These are phyloP conservation scores for Trichoderma aggressivum DNA, from an alignment of 2,329 filamentous ascomycete genomes.

Conservation along the genomic window DNA sequence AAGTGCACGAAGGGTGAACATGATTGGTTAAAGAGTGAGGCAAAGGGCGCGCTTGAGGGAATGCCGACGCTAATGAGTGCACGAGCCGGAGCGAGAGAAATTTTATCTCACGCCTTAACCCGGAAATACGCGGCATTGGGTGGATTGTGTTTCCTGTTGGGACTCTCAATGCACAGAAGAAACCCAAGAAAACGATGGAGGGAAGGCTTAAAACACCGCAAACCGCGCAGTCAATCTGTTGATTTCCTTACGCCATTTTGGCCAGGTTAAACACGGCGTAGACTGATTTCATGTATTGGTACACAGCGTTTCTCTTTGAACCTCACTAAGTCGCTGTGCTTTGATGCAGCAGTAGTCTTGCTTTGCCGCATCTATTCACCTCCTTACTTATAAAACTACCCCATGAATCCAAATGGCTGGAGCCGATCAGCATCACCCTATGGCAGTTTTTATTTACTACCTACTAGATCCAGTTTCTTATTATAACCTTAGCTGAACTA, in stretches of 20 bases:
- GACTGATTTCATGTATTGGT: not conserved
- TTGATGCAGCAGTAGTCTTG: not conserved
- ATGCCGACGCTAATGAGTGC: conserved; percentile 6
- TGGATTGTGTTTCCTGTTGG: not conserved
- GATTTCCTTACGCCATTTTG: not conserved
- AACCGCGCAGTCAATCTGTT: not conserved
- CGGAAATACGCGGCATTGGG: conserved; percentile 1
- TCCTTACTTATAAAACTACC: not conserved
- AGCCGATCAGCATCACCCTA: not conserved
- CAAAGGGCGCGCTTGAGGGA: not conserved
- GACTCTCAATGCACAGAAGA: not conserved
- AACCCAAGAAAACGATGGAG: not conserved
- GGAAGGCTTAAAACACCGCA: not conserved
- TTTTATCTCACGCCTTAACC: not conserved
- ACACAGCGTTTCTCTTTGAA: not conserved
- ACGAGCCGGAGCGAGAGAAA: conserved; percentile 1
- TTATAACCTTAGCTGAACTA: not conserved
- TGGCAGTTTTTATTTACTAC: not conserved
- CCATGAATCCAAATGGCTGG: not conserved
- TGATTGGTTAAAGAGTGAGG: not conserved
- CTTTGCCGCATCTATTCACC: not conserved
- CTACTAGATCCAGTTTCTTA: not conserved
- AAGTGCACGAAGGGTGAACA: not conserved
- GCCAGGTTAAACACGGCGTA: not conserved
- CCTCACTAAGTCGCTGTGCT: not conserved